Evolutionary conservation across 805 yeast species (phyloP).

Genomic region (Sugiyamaella lignohabitans): DNA sequence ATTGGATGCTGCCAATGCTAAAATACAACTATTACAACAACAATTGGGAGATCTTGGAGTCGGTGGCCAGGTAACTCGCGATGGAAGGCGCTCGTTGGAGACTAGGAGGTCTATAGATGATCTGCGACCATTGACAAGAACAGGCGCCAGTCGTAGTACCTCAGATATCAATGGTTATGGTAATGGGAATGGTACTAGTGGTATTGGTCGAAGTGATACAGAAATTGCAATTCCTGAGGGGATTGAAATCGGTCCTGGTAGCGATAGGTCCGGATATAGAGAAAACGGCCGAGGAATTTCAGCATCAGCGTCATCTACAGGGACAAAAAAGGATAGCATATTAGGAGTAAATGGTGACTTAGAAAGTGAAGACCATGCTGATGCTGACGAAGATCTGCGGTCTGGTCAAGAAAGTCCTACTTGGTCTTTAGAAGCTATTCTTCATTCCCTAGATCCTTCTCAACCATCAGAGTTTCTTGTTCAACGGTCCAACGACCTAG

Average conservation of each 20-base stretch:
- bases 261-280: too few species aligned
- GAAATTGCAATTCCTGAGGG: too few species aligned
- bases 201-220: not conserved
- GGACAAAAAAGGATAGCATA: too few species aligned
- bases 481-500: constrained; percentile 59
- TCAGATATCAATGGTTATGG: not conserved
- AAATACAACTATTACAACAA: constrained; percentile 21
- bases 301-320: too few species aligned
- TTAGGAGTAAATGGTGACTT: not conserved
- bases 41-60: constrained; percentile 21
- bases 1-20: constrained; percentile 27
- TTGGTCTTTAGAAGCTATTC: constrained; percentile 57
- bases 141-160: too few species aligned
- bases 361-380: not conserved
- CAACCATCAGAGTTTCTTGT: constrained; percentile 46
- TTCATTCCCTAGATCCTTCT: constrained; percentile 49
- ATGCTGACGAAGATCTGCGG: constrained; percentile 8
- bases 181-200: not conserved
- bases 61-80: not conserved
- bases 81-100: too few species aligned
- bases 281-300: too few species aligned
- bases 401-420: constrained; percentile 40
- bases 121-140: too few species aligned
- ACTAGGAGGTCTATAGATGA: too few species aligned
- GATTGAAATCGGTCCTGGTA: too few species aligned